phyloP scores from a whole-genome alignment of 768 basidiomycete species.

The Leccinellum rugosiceps region DNA sequence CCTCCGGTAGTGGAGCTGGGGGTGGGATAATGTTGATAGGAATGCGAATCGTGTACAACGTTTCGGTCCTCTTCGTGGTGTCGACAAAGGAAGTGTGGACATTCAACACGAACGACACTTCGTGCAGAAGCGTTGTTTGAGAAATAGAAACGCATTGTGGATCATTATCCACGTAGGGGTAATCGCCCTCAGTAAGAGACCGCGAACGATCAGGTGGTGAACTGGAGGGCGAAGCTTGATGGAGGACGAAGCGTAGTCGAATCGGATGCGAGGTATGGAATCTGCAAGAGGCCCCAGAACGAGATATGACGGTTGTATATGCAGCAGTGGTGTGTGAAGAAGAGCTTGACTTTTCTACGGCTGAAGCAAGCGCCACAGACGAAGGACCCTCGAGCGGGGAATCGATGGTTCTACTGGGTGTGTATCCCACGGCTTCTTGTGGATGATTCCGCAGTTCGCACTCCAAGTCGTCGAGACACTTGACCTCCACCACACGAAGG shows the following conservation, averaged over 20 bases:
- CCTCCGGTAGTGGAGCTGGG: conserved; percentile 75
- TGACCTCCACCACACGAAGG: conserved; percentile 60
- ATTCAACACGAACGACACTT: conserved; percentile 73
- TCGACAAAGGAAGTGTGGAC: conserved; percentile 78
- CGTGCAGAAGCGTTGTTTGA: conserved; percentile 79
- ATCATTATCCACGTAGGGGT: conserved; percentile 51
- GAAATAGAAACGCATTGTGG: conserved; percentile 73
- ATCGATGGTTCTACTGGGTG: conserved; percentile 14
- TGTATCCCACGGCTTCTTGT: conserved; percentile 15
- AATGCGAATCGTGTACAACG: conserved; percentile 58
- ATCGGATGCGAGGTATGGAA: conserved; percentile 77
- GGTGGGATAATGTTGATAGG: conserved; percentile 73
- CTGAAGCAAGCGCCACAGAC: conserved; percentile 20
- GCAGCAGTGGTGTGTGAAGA: conserved; percentile 38
- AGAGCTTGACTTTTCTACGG: conserved; percentile 33
- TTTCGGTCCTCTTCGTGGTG: conserved; percentile 63
- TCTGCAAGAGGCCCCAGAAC: conserved; percentile 89
- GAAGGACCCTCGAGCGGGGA: conserved; percentile 31
- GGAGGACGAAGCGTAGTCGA: conserved; percentile 77
- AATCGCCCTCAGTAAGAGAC: conserved; percentile 41
- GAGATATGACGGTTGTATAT: conserved; percentile 60
- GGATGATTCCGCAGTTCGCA: conserved; percentile 31
- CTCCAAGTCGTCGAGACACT: conserved; percentile 38
- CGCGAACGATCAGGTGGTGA: conserved; percentile 48
- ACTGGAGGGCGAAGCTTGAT: conserved; percentile 50